These are phyloP conservation scores for Xylariaceae sp. DNA, from an alignment of 2,329 filamentous ascomycete genomes.

Conservation along the genomic window DNA sequence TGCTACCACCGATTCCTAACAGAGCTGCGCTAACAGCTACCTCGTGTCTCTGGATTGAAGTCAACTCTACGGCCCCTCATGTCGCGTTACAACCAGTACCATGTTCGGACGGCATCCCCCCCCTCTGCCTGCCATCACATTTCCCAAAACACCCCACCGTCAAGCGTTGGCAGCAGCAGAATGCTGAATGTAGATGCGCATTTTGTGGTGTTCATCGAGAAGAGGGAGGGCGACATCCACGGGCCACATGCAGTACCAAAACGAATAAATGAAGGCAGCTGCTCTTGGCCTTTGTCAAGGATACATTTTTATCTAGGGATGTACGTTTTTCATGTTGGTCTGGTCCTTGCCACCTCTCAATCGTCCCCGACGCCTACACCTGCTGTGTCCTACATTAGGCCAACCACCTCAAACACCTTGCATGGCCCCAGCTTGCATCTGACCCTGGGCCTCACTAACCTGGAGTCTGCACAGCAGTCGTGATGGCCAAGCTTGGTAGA, in stretches of 20 bases:
- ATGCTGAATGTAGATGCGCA: conserved; percentile 7
- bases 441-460: conserved; percentile 9
- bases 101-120: not conserved
- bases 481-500: conserved; percentile 13
- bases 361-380: conserved; percentile 17
- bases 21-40: not conserved
- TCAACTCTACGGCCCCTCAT: not conserved
- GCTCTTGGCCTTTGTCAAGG: conserved; percentile 13
- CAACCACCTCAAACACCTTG: conserved; percentile 22
- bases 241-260: conserved; percentile 12
- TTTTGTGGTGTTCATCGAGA: not conserved
- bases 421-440: conserved; percentile 24
- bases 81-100: conserved; percentile 8
- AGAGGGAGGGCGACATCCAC: not conserved
- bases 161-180: conserved; percentile 5
- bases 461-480: conserved; percentile 11
- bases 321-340: conserved; percentile 1
- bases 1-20: not conserved
- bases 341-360: conserved; percentile 13
- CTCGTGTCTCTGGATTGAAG: conserved; percentile 3
- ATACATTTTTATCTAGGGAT: conserved; percentile 10
- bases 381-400: conserved; percentile 11
- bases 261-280: conserved; percentile 1
- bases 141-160: not conserved
- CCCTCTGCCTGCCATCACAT: not conserved